A percentile compares a stretch with the other conserved stretches of the same genome.
Conservation (phyloP, 345 rosid genomes). For the Melaleuca quinquenervia region DNA sequence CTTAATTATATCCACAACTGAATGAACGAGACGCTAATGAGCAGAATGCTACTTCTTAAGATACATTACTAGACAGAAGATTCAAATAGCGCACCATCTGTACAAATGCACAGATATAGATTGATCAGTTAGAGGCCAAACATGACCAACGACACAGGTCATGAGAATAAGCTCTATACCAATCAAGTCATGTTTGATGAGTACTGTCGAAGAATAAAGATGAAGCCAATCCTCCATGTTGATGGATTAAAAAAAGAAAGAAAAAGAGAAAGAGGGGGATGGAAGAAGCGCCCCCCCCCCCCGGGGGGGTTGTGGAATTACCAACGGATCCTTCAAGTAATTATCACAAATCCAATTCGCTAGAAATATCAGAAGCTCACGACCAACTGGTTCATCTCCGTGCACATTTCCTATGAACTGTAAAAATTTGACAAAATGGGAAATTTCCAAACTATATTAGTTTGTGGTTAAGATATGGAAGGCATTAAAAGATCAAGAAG, state of each 20-base stretch:
- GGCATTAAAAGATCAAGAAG: not conserved
- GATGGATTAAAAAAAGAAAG: not conserved
- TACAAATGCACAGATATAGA: not conserved
- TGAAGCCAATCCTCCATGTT: not conserved
- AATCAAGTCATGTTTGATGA: not conserved
- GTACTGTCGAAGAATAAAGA: not conserved
- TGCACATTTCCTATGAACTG: constrained; percentile 96
- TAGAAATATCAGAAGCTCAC: constrained; percentile 69
- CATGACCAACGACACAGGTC: not conserved
- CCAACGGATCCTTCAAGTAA: constrained; percentile 66
- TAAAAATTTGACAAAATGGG: not conserved
- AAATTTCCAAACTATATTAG: not conserved
- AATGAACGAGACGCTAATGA: not conserved
- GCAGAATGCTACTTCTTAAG: not conserved
- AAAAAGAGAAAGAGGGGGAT: not conserved
- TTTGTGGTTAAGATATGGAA: not conserved
- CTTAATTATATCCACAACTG: not conserved
- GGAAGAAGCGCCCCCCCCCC: not conserved
- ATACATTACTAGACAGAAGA: not conserved
- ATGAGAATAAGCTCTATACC: not conserved
- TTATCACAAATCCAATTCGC: constrained; percentile 96
- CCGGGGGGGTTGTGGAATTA: constrained; percentile 23
- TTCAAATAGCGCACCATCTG: not conserved
- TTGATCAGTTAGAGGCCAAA: not conserved
- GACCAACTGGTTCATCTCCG: constrained; percentile 95